Evolutionary conservation across 148 eudicot genomes (phyloP), one percentile per base, ranked within the genome.

Genomic region (Arctostaphylos glauca): DNA sequence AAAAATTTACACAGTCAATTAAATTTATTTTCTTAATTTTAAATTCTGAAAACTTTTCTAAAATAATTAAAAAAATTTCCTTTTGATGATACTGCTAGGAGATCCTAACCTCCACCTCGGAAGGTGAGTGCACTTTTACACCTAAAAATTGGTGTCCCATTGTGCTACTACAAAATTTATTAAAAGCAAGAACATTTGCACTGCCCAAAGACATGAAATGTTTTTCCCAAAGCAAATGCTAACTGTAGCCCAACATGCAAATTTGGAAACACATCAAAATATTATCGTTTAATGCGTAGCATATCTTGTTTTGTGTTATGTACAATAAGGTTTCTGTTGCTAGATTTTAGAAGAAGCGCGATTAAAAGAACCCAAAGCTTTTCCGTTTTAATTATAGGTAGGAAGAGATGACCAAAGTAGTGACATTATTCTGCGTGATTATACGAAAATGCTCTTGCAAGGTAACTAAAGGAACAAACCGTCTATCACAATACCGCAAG

Each of bases 131-230:
- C 43, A 2, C 64, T 21, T 59, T 59, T 56, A 56, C 15, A 3
- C 38, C 38, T 1, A 31, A 31, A 31, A 31, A 31, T 56, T 56
- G 15, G 4, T 9, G 64, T 15, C 78, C 23, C 78, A 0, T 83
- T 66, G 83, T 84, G 74, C 80, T 60, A 73, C 89, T 79, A 59
- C 84, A 85, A 80, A 64, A 31, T 31, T 31, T 31, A 31, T 31
- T 38, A 52, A 76, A 87, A 79, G 84, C 55, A 85, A 64, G 79
- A 86, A 83, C 86, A 76, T 21, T 80, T 88, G 80, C 87, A 77
- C 49, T 81, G 81, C 70, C 87, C 88, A 87, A 87, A 89, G 82
- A 84, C 82, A 84, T 75, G 86, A 86, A 83, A 83, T 84, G 89
- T 87, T 83, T 81, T 81, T 79, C 72, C 38, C 47, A 67, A 91